Evolutionary conservation across 78 protist genomes (phyloP).

Genomic region (Corallochytrium limacisporum): DNA sequence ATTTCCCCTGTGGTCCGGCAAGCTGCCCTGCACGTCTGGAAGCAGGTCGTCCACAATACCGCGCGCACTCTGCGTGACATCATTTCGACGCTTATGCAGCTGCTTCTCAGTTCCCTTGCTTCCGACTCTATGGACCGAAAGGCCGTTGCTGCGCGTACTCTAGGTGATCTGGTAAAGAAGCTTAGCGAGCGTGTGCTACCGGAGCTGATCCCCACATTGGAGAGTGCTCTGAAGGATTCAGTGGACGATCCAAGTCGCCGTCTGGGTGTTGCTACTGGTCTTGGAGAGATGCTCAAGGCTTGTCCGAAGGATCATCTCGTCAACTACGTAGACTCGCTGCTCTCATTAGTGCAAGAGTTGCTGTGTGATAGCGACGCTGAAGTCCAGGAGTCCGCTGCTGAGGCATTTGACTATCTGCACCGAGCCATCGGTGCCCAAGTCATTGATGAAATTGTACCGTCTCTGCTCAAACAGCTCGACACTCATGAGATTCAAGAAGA

Average conservation of each 20-base stretch:
- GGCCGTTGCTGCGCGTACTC: slow-evolving; percentile 46
- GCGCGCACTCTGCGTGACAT: slow-evolving; percentile 58
- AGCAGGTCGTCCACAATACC: slow-evolving; percentile 58
- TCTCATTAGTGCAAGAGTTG: slow-evolving; percentile 49
- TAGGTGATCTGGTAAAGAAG: slow-evolving; percentile 77
- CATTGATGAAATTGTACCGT: slow-evolving; percentile 54
- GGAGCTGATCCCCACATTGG: slow-evolving; percentile 9
- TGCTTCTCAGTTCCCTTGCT: slow-evolving; percentile 43
- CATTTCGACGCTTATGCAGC: slow-evolving; percentile 42
- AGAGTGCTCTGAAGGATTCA: background rate
- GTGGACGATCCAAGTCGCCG: slow-evolving; percentile 26
- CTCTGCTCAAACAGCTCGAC: slow-evolving; percentile 16
- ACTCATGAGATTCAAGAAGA: no score
- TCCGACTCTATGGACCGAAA: background rate
- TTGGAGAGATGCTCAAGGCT: slow-evolving; percentile 57
- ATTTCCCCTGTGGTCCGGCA: slow-evolving; percentile 44
- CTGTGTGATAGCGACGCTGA: slow-evolving; percentile 55
- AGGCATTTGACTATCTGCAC: slow-evolving; percentile 48
- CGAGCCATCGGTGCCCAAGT: slow-evolving; percentile 28
- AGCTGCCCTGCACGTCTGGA: slow-evolving; percentile 64
- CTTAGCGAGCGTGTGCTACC: slow-evolving; percentile 65
- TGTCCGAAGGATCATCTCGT: slow-evolving; percentile 19
- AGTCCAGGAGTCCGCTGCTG: slow-evolving; percentile 61
- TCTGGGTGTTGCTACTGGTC: slow-evolving; percentile 73
- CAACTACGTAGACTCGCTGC: slow-evolving; percentile 6